These are phyloP conservation scores for Xylariomycetidae sp. DNA, from an alignment of 2,329 filamentous ascomycete species.

Conservation along the genomic window DNA sequence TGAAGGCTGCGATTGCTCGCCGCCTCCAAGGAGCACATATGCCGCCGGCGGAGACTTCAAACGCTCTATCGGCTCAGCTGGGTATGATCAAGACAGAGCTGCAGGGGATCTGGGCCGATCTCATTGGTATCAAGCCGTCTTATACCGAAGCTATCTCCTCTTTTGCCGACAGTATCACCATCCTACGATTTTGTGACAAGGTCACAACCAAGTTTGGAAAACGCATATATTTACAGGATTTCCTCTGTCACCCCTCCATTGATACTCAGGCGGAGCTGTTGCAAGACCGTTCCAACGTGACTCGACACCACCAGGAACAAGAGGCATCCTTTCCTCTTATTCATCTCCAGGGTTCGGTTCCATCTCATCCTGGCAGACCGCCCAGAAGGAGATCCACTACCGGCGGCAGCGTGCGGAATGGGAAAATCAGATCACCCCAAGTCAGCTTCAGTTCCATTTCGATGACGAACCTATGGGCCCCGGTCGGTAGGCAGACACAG, in stretches of 20 bases:
- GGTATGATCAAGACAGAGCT: not conserved
- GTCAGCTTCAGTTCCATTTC: too few relatives aligned
- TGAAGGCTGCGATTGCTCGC: not conserved
- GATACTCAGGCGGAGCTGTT: conserved; percentile 1
- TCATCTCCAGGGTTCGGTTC: too few relatives aligned
- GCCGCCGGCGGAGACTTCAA: not conserved
- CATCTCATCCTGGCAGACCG: not conserved
- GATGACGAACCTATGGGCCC: too few relatives aligned
- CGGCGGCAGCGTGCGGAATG: too few relatives aligned
- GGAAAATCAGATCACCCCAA: too few relatives aligned
- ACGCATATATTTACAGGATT: conserved; percentile 1
- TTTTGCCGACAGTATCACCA: conserved; percentile 2
- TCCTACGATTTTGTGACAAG: not conserved
- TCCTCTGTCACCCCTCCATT: not conserved
- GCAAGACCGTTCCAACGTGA: not conserved
- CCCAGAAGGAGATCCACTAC: not conserved
- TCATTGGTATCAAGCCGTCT: not conserved
- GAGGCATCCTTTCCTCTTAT: too few relatives aligned
- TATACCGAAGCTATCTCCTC: not conserved
- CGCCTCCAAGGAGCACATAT: not conserved
- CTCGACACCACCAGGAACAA: not conserved
- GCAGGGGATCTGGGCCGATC: conserved; percentile 1
- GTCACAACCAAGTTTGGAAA: conserved; percentile 1
- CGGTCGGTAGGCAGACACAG: too few relatives aligned
- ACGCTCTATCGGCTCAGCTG: not conserved